These are phyloP conservation scores for Durotheca rogersii DNA, from an alignment of 495 filamentous ascomycete genomes.

Conservation along the genomic window DNA sequence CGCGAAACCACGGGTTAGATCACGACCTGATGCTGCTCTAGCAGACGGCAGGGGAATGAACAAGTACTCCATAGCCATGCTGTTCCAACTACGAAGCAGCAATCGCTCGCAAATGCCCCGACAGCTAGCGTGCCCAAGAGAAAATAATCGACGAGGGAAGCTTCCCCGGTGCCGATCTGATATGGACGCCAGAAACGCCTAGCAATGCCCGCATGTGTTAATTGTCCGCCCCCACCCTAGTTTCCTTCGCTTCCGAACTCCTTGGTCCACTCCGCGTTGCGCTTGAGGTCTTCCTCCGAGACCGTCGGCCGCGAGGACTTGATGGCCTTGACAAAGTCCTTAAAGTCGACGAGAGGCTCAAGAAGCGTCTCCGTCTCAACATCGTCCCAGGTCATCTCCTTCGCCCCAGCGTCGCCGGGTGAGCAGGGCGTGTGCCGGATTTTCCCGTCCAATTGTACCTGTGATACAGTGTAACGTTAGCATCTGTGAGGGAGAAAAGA, in stretches of 20 bases:
- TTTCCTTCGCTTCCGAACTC: conserved; percentile 96
- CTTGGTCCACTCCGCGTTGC: conserved; percentile 89
- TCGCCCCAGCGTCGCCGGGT: conserved; percentile 79
- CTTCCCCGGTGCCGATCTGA: conserved; percentile 7
- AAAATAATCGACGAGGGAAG: conserved; percentile 3
- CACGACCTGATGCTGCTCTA: no score
- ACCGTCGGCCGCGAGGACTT: conserved; percentile 86
- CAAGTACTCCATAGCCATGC: not conserved
- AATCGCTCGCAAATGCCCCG: conserved; percentile 9
- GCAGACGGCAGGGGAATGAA: not conserved
- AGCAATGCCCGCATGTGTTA: conserved; percentile 31
- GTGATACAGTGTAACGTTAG: conserved; percentile 10
- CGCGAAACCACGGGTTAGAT: no score
- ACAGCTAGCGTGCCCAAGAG: conserved; percentile 15
- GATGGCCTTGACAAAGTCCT: conserved; percentile 94
- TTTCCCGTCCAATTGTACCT: conserved; percentile 71
- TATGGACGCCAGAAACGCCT: conserved; percentile 34
- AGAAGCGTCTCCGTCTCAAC: conserved; percentile 78
- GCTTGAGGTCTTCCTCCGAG: conserved; percentile 74
- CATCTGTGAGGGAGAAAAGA: conserved; percentile 1
- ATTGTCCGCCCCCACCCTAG: conserved; percentile 16
- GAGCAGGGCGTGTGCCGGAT: conserved; percentile 90
- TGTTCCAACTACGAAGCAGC: no score
- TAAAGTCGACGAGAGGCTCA: conserved; percentile 81
- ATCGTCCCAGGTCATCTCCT: conserved; percentile 91